Percentiles rank a stretch among this genome's conserved stretches.
These are phyloP conservation scores for Bauhinia variegata DNA, from an alignment of 306 rosid genomes.

Conservation along the genomic window DNA sequence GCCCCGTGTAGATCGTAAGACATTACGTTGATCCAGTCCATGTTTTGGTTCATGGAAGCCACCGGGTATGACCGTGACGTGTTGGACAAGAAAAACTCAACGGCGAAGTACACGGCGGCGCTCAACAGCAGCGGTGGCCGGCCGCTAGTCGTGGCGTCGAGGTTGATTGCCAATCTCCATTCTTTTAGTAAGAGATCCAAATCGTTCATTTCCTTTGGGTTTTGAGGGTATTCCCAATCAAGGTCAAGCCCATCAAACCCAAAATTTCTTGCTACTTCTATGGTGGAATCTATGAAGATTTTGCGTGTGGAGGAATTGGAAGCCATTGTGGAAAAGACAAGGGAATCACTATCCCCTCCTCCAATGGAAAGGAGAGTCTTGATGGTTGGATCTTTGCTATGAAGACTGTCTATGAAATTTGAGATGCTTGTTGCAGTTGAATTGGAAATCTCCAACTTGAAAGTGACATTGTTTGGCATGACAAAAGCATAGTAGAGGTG, in stretches of 20 bases:
- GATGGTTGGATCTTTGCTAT: constrained; percentile 21
- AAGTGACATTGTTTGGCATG: constrained; percentile 34
- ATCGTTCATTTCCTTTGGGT: constrained; percentile 45
- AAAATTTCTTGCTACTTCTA: constrained; percentile 56
- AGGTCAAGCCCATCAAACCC: constrained; percentile 74
- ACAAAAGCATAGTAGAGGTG: constrained; percentile 54
- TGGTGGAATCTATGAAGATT: constrained; percentile 61
- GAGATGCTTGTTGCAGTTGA: constrained; percentile 28
- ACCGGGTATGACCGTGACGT: constrained; percentile 49
- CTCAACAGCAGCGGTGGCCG: constrained; percentile 57
- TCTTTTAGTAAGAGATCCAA: constrained; percentile 45
- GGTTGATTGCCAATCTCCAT: constrained; percentile 43
- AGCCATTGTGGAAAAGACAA: constrained; percentile 47
- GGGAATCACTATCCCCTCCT: constrained; percentile 41
- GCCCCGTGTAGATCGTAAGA: constrained; percentile 61
- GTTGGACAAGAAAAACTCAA: constrained; percentile 25
- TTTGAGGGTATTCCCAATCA: constrained; percentile 74
- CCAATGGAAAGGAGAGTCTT: constrained; percentile 64
- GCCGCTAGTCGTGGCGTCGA: constrained; percentile 35
- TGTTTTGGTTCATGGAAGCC: constrained; percentile 36
- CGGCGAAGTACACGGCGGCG: constrained; percentile 73
- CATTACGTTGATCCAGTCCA: constrained; percentile 78
- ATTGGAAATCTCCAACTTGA: constrained; percentile 32
- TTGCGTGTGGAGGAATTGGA: constrained; percentile 47
- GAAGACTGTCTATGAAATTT: constrained; percentile 42